Base-by-base conservation (phyloP, 495 filamentous ascomycete species). In the Amniculicola lignicola region DNA sequence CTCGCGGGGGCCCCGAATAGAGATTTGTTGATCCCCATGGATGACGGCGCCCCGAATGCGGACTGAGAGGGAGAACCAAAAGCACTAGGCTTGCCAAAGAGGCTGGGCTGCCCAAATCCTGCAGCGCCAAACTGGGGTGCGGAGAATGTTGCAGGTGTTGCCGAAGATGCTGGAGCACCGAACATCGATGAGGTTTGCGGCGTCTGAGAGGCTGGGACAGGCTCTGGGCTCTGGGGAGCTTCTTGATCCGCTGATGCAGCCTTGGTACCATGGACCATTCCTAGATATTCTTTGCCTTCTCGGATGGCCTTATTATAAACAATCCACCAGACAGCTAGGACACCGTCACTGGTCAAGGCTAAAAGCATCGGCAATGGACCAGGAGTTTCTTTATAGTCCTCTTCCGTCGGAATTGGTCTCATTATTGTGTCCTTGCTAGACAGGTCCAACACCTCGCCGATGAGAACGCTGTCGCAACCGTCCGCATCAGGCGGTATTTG, bases 291-390 rank as follows among this genome's bases (percentile, higher is more conserved):
- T 11, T 81, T 79, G 0, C 82, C 81, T 61, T 83, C 75, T 42
- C 84, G 78, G 49, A 99, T 82, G 1, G 94, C 86, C 23, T 95
- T 90, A 29, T 84, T 80, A 67, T 96, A 96, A 31, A 96, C 75
- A 43, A 96, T 72, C 84, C 90, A 95, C 94, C 94, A 99, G 16
- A 84, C 75, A 19, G 78, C 79, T 6, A 99, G 75, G 9, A 94
- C 74, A 24, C 93, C 93, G 61, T 96, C 89, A 65, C 95, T 82
- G 54, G 93, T 97, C 2, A 99, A 77, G 27, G 91, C 79, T 75
- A 94, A 82, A 12, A 95, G 69, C 2, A 85, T 89, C 1, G 94
- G 94, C n/a, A 96, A 68, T 14, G 94, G 93, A 1, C 84, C 85
- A 11, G 82, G 78, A 2, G 90, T 91, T 47, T 92, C 81, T 11